These are phyloP conservation scores for Neocatenulostroma microsporum DNA, from an alignment of 2,329 filamentous ascomycete genomes.

Conservation along the genomic window DNA sequence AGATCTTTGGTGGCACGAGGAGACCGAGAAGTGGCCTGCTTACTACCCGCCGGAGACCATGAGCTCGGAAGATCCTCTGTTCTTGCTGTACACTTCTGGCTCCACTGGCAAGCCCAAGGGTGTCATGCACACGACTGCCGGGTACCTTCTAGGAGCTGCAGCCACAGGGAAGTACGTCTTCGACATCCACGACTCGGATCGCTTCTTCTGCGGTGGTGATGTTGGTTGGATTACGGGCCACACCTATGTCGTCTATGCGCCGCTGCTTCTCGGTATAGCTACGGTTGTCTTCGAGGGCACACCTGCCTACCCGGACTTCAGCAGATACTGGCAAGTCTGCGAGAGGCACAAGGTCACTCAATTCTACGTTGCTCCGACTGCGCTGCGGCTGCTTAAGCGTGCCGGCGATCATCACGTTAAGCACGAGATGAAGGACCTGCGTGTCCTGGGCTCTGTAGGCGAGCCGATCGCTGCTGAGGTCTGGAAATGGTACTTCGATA, in stretches of 20 bases:
- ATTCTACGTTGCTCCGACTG: slow-evolving; percentile 96
- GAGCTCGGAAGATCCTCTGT: slow-evolving; percentile 90
- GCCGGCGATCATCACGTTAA: slow-evolving; percentile 90
- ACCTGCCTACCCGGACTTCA: slow-evolving; percentile 94
- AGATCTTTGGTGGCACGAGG: slow-evolving; percentile 98
- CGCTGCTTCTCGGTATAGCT: slow-evolving; percentile 81
- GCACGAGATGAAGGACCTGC: slow-evolving; percentile 77
- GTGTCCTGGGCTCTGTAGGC: slow-evolving; percentile 88
- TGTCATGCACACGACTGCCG: slow-evolving; percentile 93
- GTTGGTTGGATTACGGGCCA: slow-evolving; percentile 99
- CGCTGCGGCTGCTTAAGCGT: slow-evolving; percentile 85
- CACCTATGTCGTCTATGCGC: slow-evolving; percentile 96
- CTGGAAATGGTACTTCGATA: slow-evolving; percentile 99
- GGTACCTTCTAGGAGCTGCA: slow-evolving; percentile 89
- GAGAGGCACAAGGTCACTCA: slow-evolving; percentile 92
- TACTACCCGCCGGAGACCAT: slow-evolving; percentile 86
- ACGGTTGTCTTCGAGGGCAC: slow-evolving; percentile 98
- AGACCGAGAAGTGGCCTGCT: slow-evolving; percentile 90
- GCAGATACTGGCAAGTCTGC: slow-evolving; percentile 97
- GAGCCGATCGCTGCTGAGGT: slow-evolving; percentile 97
- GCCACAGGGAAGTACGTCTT: slow-evolving; percentile 97
- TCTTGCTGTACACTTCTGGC: slow-evolving; percentile 95
- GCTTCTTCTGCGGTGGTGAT: slow-evolving; percentile 95
- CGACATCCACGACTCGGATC: slow-evolving; percentile 88
- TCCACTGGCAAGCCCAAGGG: slow-evolving; percentile 99